phyloP scores from a whole-genome alignment of 345 rosid genomes.

The Ceriops zippeliana region DNA sequence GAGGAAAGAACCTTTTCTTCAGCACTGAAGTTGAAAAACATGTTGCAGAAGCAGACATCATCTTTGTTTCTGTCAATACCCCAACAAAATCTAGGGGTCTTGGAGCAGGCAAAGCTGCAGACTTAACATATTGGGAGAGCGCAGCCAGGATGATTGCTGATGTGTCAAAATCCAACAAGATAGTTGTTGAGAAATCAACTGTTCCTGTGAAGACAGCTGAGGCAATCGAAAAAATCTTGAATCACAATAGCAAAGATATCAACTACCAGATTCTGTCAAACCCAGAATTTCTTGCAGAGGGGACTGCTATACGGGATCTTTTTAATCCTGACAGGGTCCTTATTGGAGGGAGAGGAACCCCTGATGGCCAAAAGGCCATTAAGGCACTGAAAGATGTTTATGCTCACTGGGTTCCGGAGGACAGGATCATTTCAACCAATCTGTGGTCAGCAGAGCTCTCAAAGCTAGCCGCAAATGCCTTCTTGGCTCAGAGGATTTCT shows the following conservation, averaged over 20 bases:
- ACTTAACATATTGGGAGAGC: slow-evolving; percentile 25
- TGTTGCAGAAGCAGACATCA: slow-evolving; percentile 21
- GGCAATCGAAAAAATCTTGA: slow-evolving; percentile 22
- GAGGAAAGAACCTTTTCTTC: slow-evolving; percentile 53
- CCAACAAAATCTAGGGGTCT: slow-evolving; percentile 22
- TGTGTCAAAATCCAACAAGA: slow-evolving; percentile 22
- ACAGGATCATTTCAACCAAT: slow-evolving; percentile 19
- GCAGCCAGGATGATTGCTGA: slow-evolving; percentile 30
- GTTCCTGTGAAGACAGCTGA: slow-evolving; percentile 28
- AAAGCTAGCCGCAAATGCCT: slow-evolving; percentile 29
- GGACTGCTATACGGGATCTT: slow-evolving; percentile 24
- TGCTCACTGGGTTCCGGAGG: slow-evolving; percentile 25
- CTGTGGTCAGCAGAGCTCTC: slow-evolving; percentile 34
- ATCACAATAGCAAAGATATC: slow-evolving; percentile 21
- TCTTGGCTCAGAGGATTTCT: slow-evolving; percentile 30
- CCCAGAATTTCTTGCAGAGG: slow-evolving; percentile 25
- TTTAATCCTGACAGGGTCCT: slow-evolving; percentile 24
- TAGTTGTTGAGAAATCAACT: slow-evolving; percentile 27
- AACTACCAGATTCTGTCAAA: slow-evolving; percentile 23
- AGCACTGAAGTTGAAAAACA: slow-evolving; percentile 22
- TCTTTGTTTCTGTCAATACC: slow-evolving; percentile 26
- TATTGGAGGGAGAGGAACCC: slow-evolving; percentile 19
- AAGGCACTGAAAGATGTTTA: slow-evolving; percentile 17
- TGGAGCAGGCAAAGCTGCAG: slow-evolving; percentile 26
- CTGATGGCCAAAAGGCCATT: slow-evolving; percentile 20